Percentiles rank a stretch among this genome's conserved stretches.
Conservation (phyloP, 2,329 filamentous ascomycete species). For the Exophiala dermatitidis region DNA sequence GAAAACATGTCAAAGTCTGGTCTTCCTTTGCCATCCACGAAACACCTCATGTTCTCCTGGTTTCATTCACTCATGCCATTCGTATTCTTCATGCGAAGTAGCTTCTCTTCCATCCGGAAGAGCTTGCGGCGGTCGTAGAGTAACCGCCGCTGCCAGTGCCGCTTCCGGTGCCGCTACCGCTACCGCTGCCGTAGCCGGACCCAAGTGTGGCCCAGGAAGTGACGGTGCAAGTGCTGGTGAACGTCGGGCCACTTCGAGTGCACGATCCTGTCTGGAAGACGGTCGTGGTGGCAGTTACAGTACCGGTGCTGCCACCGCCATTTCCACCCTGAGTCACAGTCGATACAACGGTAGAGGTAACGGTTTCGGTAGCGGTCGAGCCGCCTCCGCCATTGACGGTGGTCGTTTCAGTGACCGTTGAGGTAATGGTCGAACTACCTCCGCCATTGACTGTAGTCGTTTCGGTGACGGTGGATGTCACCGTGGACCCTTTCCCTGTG, state of each 20-base stretch:
- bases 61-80: neutral
- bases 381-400: neutral
- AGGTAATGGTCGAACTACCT: too few species aligned
- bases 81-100: neutral
- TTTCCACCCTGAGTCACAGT: neutral
- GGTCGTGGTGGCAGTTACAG: neutral
- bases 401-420: too few species aligned
- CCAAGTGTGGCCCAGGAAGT: neutral
- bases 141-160: neutral
- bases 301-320: neutral
- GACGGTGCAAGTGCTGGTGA: neutral
- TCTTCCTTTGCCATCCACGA: neutral
- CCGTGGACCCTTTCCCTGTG: too few species aligned
- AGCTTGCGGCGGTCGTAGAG: neutral
- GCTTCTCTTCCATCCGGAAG: neutral
- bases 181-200: neutral
- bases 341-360: neutral
- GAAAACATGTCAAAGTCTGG: neutral
- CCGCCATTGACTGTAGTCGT: too few species aligned
- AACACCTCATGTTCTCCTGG: neutral
- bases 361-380: neutral
- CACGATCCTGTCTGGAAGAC: neutral
- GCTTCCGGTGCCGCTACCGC: neutral
- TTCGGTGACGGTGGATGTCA: too few species aligned
- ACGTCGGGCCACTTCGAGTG: neutral